Conservation (phyloP, 2,329 filamentous ascomycete species). For the Didymella pinodella region DNA sequence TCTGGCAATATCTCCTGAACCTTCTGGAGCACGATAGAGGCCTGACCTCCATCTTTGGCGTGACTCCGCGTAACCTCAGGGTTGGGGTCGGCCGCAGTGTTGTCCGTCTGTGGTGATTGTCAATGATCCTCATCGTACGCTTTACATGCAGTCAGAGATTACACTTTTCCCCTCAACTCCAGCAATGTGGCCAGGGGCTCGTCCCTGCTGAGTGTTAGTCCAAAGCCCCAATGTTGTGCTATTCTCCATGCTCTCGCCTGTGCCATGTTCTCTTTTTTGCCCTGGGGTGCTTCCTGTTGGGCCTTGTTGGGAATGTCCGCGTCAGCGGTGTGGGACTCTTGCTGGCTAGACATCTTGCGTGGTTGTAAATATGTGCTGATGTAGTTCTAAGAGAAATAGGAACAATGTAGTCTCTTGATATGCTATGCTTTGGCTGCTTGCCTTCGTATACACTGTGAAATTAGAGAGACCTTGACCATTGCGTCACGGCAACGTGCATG, state of each 20-base stretch:
- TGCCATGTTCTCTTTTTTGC: conserved; percentile 48
- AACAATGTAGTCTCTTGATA: not conserved
- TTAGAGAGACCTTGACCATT: not conserved
- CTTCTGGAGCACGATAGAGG: conserved; percentile 53
- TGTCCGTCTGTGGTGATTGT: conserved; percentile 40
- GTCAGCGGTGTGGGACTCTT: conserved; percentile 52
- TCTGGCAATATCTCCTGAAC: conserved; percentile 56
- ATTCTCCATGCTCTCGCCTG: not conserved
- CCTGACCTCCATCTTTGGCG: conserved; percentile 47
- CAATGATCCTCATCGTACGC: not conserved
- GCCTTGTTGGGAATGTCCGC: conserved; percentile 52
- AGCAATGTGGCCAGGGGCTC: conserved; percentile 13
- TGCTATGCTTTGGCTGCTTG: not conserved
- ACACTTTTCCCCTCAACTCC: conserved; percentile 14
- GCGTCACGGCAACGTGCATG: conserved; percentile 7
- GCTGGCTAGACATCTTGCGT: conserved; percentile 32
- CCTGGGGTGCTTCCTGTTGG: conserved; percentile 50
- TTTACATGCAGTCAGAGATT: not conserved
- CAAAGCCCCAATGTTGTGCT: rapidly evolving
- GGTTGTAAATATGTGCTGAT: not conserved
- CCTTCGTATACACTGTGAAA: not conserved
- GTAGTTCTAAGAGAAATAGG: not conserved
- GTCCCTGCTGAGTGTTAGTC: not conserved
- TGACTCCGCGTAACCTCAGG: conserved; percentile 46
- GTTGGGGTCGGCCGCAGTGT: conserved; percentile 43